These are phyloP conservation scores for Oryza glumipatula DNA, from an alignment of 176 grass and related monocot genomes.

Conservation along the genomic window DNA sequence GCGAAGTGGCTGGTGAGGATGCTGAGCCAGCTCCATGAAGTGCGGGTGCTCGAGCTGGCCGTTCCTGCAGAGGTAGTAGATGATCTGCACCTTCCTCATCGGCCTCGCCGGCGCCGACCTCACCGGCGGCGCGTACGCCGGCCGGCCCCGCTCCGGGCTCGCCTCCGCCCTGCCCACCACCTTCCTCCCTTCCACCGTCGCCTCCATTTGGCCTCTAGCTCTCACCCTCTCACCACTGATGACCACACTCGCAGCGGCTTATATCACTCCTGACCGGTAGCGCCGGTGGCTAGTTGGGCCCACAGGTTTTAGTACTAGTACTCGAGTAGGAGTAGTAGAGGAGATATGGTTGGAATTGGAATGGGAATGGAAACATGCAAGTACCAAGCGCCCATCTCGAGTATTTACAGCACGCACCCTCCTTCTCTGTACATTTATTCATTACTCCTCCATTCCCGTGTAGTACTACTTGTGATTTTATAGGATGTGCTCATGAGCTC, in stretches of 20 bases:
- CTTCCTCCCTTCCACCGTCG: conserved; percentile 47
- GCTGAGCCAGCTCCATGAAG: conserved; percentile 90
- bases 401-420: not conserved
- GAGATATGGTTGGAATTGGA: not conserved
- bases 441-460: not conserved
- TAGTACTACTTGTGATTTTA: not conserved
- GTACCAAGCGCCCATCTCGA: not conserved
- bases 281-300: not conserved
- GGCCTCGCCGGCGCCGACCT: conserved; percentile 55
- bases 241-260: not conserved
- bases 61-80: conserved; percentile 97
- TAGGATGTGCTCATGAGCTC: not conserved
- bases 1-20: conserved; percentile 77
- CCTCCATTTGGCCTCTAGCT: conserved; percentile 40
- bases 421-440: not conserved
- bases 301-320: conserved; percentile 6
- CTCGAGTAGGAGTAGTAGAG: not conserved
- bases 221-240: not conserved
- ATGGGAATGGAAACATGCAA: conserved; percentile 28
- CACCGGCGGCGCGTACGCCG: conserved; percentile 48
- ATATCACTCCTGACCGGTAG: conserved; percentile 2
- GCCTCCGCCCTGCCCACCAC: conserved; percentile 54
- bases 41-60: conserved; percentile 97
- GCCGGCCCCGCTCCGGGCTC: conserved; percentile 68
- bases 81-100: conserved; percentile 77